Base-by-base conservation (phyloP, 352 stramenopile genomes). In the Phytophthora citrophthora region DNA sequence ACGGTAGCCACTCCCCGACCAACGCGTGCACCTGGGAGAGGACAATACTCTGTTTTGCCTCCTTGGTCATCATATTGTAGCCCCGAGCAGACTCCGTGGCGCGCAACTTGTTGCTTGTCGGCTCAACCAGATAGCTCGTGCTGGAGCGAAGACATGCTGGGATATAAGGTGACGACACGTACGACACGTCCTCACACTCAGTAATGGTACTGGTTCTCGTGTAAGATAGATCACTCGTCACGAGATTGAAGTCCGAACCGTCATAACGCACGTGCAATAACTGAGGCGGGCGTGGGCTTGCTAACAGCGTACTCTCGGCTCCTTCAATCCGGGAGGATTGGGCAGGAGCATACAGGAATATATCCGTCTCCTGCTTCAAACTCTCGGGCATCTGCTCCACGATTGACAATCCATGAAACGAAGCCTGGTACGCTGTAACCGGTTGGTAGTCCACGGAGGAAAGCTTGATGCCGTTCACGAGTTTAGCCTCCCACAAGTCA, bases 1-100 rank as follows among this genome's bases (percentile, higher is more conserved):
- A 99, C 9, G 97, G 97, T 49, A 99, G 95, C 80, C 97, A 99
- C 68, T 99, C 97, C 16, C 94, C 94, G 34, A 99, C 94, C 50
- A 99, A 97, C 7, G 98, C 92, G 4, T 90, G 97, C 12, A 99
- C 96, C 16, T 95, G 94, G 18, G 98, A 97, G 13, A 99, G 80
- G 3, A 97, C 97, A 58, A 99, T 97, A 29, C 97, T 96, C 70
- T 98, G 89, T 39, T 95, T 88, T 1, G 98, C 91, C 50, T 97
- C 91, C 66, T 99, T 97, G 10, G 73, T 68, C 70, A 98, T 97
- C 60, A 96, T 97, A 46, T 88, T 90, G 40, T 88, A 83, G 16
- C 92, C 94, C 4, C 86, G 73, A 3, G 87, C 93, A 10, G 83
- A 96, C 65, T 98, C 94, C 41, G 91, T 86, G 1, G 93, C 91